These are phyloP conservation scores for Polyporus tsugae DNA, from an alignment of 1,284 basidiomycete species.

Conservation along the genomic window DNA sequence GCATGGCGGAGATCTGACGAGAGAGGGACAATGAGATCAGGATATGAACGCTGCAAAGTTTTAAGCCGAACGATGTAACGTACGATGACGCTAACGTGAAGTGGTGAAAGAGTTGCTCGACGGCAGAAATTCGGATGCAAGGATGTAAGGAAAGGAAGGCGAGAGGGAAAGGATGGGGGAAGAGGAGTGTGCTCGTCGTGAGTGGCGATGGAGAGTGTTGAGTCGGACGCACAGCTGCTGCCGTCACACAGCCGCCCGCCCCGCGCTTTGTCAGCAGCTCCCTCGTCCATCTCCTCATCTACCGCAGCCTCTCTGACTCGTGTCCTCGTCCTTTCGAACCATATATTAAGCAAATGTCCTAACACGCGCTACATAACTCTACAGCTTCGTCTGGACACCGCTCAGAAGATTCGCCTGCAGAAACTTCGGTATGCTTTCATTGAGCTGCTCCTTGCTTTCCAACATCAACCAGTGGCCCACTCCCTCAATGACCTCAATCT, in stretches of 20 bases:
- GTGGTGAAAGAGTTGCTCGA: neutral
- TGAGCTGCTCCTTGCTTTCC: constrained; percentile 61
- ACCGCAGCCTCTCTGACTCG: too few species aligned
- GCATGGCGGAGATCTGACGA: constrained; percentile 27
- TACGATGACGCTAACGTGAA: constrained; percentile 15
- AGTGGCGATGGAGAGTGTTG: constrained; percentile 28
- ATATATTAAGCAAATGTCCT: neutral
- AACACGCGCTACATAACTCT: neutral
- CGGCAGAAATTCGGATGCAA: constrained; percentile 1
- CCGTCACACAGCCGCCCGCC: constrained; percentile 31
- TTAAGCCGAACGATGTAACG: constrained; percentile 22
- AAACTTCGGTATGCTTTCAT: constrained; percentile 56
- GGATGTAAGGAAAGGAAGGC: neutral
- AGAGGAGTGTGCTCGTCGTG: constrained; percentile 23
- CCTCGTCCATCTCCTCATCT: too few species aligned
- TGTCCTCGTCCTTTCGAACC: neutral
- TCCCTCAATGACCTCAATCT: constrained; percentile 58
- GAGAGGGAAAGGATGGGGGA: constrained; percentile 20
- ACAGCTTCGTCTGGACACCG: constrained; percentile 35
- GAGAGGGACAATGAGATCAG: constrained; percentile 22
- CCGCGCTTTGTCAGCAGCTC: constrained; percentile 32
- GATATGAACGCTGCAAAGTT: constrained; percentile 11
- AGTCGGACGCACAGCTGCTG: constrained; percentile 20
- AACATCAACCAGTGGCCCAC: constrained; percentile 75
- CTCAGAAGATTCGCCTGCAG: constrained; percentile 35